phyloP scores from a whole-genome alignment of 2,329 filamentous ascomycete species.

The Fusarium humuli region DNA sequence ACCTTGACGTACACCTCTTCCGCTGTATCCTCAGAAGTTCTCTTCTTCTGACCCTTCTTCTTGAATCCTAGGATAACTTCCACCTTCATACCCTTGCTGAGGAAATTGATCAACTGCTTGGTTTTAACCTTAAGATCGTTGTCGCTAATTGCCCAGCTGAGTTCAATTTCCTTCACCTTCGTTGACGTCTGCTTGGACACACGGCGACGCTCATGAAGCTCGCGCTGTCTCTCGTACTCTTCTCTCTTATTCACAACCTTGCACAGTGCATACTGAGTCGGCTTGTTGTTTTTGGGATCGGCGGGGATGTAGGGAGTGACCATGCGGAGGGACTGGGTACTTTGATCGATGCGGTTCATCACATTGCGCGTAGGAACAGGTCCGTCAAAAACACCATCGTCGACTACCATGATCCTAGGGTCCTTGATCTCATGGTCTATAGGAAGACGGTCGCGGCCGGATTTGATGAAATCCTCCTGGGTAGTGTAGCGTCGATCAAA shows the following conservation, averaged over 20 bases:
- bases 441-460: constrained; percentile 54
- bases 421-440: constrained; percentile 60
- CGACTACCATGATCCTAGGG: constrained; percentile 56
- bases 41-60: constrained; percentile 71
- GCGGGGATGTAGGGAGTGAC: constrained; percentile 53
- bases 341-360: constrained; percentile 54
- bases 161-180: constrained; percentile 80
- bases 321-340: constrained; percentile 56
- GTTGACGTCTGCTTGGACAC: constrained; percentile 56
- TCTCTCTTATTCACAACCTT: constrained; percentile 72
- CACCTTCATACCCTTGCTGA: constrained; percentile 80
- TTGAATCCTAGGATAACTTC: constrained; percentile 73
- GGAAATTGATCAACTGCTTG: constrained; percentile 73
- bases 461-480: constrained; percentile 48
- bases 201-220: constrained; percentile 58
- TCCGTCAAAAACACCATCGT: constrained; percentile 54
- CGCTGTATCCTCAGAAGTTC: constrained; percentile 71
- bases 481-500: constrained; percentile 54
- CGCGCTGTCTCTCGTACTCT: constrained; percentile 57
- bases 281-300: constrained; percentile 41
- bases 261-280: constrained; percentile 69
- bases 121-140: constrained; percentile 82
- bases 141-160: constrained; percentile 86
- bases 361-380: constrained; percentile 55
- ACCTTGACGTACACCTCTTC: constrained; percentile 63